Conservation (phyloP, 1,139 yeast genomes). For the Hyphopichia pseudoburtonii region DNA sequence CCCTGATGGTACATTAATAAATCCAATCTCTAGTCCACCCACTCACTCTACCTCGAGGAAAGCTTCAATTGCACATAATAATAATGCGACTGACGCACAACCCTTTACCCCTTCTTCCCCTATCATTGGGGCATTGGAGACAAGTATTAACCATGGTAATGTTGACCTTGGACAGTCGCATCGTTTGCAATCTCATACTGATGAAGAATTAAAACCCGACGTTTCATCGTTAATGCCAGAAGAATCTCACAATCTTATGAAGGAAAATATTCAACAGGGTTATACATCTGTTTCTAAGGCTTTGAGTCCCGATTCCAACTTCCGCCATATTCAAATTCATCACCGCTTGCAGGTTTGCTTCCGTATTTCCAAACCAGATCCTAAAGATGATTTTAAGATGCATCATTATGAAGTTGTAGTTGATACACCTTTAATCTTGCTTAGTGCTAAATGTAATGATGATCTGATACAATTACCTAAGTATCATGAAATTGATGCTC, state of each 20-base stretch:
- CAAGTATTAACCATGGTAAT: conserved; percentile 34
- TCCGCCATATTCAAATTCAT: conserved; percentile 64
- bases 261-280: conserved; percentile 38
- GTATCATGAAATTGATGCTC: conserved; percentile 39
- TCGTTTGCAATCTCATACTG: conserved; percentile 4
- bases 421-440: conserved; percentile 76
- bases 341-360: conserved; percentile 81
- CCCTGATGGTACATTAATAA: conserved; percentile 2
- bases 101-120: conserved; percentile 33
- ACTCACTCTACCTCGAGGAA: conserved; percentile 23
- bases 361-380: conserved; percentile 69
- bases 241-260: conserved; percentile 17
- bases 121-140: conserved; percentile 42
- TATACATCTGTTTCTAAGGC: conserved; percentile 38
- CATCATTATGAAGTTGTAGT: conserved; percentile 89
- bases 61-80: conserved; percentile 17
- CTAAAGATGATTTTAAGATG: conserved; percentile 54
- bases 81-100: conserved; percentile 6
- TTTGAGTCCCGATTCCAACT: conserved; percentile 68
- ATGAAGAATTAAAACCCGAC: conserved; percentile 29
- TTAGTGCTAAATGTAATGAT: conserved; percentile 69
- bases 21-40: conserved; percentile 1
- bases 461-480: conserved; percentile 72
- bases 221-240: conserved; percentile 30
- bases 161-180: conserved; percentile 16